A percentile compares a stretch with the other conserved stretches of the same genome.
Conservation (phyloP, 352 stramenopile species). For the Plasmopara viticola region DNA sequence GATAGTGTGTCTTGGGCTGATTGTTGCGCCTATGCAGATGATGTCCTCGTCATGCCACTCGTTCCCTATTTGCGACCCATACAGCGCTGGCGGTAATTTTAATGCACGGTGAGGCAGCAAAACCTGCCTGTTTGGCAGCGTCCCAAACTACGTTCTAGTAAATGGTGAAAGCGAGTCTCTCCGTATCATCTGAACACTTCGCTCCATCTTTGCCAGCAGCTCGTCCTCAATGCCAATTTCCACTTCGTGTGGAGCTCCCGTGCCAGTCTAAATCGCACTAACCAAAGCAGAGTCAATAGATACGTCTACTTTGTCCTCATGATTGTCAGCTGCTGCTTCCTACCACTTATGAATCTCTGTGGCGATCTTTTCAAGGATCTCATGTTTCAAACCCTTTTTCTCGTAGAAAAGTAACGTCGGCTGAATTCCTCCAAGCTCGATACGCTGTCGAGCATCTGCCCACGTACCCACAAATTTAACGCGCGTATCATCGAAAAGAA, state of each 20-base stretch:
- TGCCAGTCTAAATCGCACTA: conserved; percentile 11
- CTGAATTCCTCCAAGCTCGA: conserved; percentile 77
- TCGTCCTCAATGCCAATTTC: conserved; percentile 26
- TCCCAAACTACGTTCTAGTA: conserved; percentile 2
- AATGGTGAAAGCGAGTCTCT: conserved; percentile 13
- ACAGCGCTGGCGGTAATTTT: conserved; percentile 20
- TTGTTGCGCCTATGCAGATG: conserved; percentile 49
- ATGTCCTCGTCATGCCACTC: conserved; percentile 50
- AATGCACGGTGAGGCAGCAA: conserved; percentile 21
- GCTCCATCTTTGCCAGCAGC: conserved; percentile 28
- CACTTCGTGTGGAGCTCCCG: conserved; percentile 25
- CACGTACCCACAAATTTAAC: conserved; percentile 72
- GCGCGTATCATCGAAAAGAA: conserved; percentile 79
- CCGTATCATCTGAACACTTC: conserved; percentile 24
- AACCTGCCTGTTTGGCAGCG: conserved; percentile 46
- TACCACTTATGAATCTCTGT: conserved; percentile 72
- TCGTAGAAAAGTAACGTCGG: conserved; percentile 82
- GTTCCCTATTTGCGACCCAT: conserved; percentile 7
- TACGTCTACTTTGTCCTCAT: conserved; percentile 9
- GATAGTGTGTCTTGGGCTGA: conserved; percentile 61
- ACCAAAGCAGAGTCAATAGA: conserved; percentile 8
- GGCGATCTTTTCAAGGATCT: conserved; percentile 55
- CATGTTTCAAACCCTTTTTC: conserved; percentile 53
- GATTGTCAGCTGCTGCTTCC: conserved; percentile 41
- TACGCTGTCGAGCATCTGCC: conserved; percentile 57